Percentiles rank a stretch among this genome's conserved stretches.
phyloP scores from a whole-genome alignment of 495 filamentous ascomycete genomes.

The Penicillium ochrochloron region DNA sequence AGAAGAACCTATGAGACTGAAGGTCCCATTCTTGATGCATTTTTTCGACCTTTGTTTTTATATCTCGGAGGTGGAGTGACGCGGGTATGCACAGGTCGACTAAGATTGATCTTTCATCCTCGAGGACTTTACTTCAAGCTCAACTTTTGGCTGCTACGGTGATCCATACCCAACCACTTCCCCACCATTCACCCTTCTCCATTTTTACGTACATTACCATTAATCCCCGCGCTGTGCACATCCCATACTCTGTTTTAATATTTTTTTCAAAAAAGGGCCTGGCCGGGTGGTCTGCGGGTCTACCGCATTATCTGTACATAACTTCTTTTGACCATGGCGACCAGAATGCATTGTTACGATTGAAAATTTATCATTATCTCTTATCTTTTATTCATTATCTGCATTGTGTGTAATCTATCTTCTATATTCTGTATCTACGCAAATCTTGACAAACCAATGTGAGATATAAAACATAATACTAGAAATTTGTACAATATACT shows the following conservation, averaged over 20 bases:
- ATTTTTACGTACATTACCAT: conserved; percentile 14
- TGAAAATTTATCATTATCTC: not conserved
- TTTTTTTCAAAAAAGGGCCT: not conserved
- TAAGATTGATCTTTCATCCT: not conserved
- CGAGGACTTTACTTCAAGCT: not conserved
- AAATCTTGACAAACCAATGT: not conserved
- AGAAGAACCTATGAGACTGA: conserved; percentile 33
- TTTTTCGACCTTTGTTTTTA: not conserved
- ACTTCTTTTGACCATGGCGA: conserved; percentile 12
- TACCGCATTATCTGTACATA: conserved; percentile 24
- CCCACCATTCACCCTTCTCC: not conserved
- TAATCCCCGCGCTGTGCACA: conserved; percentile 26
- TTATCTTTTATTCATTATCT: not conserved
- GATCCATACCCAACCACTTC: not conserved
- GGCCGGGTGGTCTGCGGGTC: conserved; percentile 6
- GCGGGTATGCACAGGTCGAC: not conserved
- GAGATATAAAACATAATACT: not conserved
- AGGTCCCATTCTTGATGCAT: not conserved
- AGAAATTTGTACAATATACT: not conserved
- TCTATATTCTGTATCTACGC: not conserved
- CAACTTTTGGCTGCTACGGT: not conserved
- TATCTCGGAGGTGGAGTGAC: not conserved
- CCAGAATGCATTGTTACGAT: conserved; percentile 19
- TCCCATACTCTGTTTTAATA: conserved; percentile 23
- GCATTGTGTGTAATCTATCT: not conserved